These are phyloP conservation scores for Tetrastigma voinierianum DNA, from an alignment of 164 flowering plant species.

Conservation along the genomic window DNA sequence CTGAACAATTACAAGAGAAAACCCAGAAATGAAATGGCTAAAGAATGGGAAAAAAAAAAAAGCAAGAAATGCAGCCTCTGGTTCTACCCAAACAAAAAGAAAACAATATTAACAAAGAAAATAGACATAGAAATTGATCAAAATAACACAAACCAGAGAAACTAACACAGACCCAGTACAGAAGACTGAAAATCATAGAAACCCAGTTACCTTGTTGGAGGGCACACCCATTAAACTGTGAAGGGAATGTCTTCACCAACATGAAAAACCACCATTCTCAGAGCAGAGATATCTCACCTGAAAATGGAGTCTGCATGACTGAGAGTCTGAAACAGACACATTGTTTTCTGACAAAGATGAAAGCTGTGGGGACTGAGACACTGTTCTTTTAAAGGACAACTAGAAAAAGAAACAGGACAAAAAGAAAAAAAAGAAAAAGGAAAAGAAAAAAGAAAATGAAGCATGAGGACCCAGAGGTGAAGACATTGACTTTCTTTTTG, in stretches of 20 bases:
- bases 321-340: slow-evolving; percentile 13
- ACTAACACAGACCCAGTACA: slow-evolving; percentile 7
- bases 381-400: slow-evolving; percentile 10
- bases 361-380: slow-evolving; percentile 16
- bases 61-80: not conserved
- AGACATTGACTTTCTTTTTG: slow-evolving; percentile 8
- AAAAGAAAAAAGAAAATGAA: not conserved
- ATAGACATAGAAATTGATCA: not conserved
- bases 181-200: slow-evolving; percentile 2
- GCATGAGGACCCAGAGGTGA: slow-evolving; percentile 6
- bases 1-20: slow-evolving; percentile 5
- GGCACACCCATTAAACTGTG: slow-evolving; percentile 4
- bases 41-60: not conserved
- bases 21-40: not conserved
- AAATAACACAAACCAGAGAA: slow-evolving; percentile 4
- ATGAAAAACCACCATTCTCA: slow-evolving; percentile 7
- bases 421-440: slow-evolving; percentile 4
- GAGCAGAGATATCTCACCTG: slow-evolving; percentile 13
- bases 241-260: slow-evolving; percentile 6
- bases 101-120: not conserved
- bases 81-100: not conserved
- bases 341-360: slow-evolving; percentile 14
- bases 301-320: not conserved
- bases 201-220: slow-evolving; percentile 4
- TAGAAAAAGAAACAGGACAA: slow-evolving; percentile 9